Conservation (phyloP, 2,329 filamentous ascomycete species). For the Xylaria multiplex region DNA sequence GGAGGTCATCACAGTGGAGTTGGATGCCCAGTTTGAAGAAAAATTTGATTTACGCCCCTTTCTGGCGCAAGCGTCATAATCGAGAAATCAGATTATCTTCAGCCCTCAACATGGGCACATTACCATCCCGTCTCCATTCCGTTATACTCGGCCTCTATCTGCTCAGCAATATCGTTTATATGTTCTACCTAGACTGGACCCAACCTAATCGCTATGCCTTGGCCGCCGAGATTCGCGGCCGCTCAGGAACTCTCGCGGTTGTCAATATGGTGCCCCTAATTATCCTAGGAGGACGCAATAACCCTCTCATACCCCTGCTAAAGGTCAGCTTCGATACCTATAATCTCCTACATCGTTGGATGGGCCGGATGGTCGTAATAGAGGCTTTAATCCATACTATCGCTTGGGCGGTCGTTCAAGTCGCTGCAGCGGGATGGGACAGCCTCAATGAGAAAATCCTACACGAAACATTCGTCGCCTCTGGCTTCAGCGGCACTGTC, state of each 20-base stretch:
- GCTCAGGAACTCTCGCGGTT: constrained; percentile 83
- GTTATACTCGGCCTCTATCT: constrained; percentile 67
- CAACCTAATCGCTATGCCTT: constrained; percentile 69
- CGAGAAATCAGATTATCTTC: constrained; percentile 71
- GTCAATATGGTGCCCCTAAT: constrained; percentile 94
- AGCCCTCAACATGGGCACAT: constrained; percentile 66
- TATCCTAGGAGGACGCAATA: constrained; percentile 90
- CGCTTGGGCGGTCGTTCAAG: constrained; percentile 78
- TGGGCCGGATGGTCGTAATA: constrained; percentile 76
- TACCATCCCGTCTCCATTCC: constrained; percentile 72
- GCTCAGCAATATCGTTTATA: constrained; percentile 70
- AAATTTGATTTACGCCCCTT: constrained; percentile 70
- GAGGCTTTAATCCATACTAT: constrained; percentile 76
- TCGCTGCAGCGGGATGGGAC: constrained; percentile 70
- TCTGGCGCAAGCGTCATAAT: constrained; percentile 74
- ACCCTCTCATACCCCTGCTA: constrained; percentile 83
- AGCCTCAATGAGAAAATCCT: constrained; percentile 65
- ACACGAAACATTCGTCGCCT: constrained; percentile 71
- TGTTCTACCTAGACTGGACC: constrained; percentile 70
- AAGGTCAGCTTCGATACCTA: constrained; percentile 96
- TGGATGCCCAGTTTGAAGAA: constrained; percentile 72
- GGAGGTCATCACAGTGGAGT: constrained; percentile 65
- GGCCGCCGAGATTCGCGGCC: constrained; percentile 83
- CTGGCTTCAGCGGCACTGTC: constrained; percentile 69
- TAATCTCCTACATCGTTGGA: constrained; percentile 88